phyloP scores from a whole-genome alignment of 78 protist genomes.

The Creolimax fragrantissima region DNA sequence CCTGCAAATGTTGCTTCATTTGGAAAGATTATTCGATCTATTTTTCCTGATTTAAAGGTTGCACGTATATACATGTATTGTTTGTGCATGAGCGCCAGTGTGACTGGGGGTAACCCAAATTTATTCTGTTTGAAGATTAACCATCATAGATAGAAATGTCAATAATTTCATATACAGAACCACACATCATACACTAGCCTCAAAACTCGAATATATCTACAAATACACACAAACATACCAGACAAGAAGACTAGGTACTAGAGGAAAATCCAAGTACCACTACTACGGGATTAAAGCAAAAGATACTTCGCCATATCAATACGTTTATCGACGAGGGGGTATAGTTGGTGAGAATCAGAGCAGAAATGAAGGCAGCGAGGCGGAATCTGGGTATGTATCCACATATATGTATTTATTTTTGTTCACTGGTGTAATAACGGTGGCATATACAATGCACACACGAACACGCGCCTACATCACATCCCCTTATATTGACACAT shows the following conservation, averaged over 20 bases:
- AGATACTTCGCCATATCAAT: background rate
- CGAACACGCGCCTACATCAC: slow-evolving; percentile 7
- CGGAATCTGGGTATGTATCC: background rate
- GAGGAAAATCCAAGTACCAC: background rate
- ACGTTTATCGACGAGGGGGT: background rate
- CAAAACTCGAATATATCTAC: background rate
- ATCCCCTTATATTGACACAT: background rate
- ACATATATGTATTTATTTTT: background rate
- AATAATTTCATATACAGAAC: too few relatives aligned
- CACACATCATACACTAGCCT: background rate
- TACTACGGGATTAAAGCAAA: background rate
- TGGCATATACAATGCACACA: background rate
- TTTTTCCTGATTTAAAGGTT: background rate
- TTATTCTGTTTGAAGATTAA: too few relatives aligned
- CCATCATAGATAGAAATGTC: too few relatives aligned
- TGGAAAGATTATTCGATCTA: background rate
- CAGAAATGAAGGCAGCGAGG: background rate
- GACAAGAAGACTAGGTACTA: background rate
- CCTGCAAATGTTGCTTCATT: background rate
- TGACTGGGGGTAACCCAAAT: too few relatives aligned
- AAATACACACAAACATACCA: background rate
- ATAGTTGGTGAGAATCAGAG: background rate
- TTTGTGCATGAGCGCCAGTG: too few relatives aligned
- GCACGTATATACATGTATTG: background rate
- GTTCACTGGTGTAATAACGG: background rate